Base-by-base conservation (phyloP, 805 yeast species). In the Metschnikowia koreensis region DNA sequence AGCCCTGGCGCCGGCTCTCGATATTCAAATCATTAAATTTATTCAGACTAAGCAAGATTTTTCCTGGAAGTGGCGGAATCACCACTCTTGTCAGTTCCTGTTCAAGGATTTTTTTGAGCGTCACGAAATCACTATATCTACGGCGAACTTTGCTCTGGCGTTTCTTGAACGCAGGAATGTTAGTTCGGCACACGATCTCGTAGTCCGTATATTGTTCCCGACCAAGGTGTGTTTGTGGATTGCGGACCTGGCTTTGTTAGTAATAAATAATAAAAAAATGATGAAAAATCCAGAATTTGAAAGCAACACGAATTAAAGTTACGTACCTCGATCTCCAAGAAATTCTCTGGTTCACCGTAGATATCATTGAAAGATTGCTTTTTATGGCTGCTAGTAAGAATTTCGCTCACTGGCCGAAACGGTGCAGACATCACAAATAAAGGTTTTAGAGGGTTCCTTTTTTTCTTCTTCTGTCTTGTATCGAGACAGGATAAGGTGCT, bases 301-400 rank as follows among this genome's bases (percentile, higher is more conserved):
- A 31, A 31, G 13, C 13, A 31, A 31, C 3, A 31, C 13, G 34
- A 31, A 31, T 12, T 12, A 6, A 29, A 6, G 15, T 11, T 22
- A 50, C 75, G 53, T 53, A 91, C 96, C 67, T 92, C 97, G 36
- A 94, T 84, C 69, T 93, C 99, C 39, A 93, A 77, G 63, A 91
- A 89, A 70, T 90, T 89, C 68, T 94, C 98, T 0, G 97, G 98
- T 61, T 88, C 96, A 0, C 96, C 97, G 64, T 94, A 94, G 41
- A 88, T 79, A 61, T 90, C 96, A 56, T 82, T 87, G 66, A 84
- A 85, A 3, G 89, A 78, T 66, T 87, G 93, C 53, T 61, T 67
- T 46, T 68, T 69, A 47, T 76, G 79, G 58, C 73, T 79, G 34
- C 64, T 51, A 38, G 67, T 52, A 48, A 73, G 68, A 17, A 73